Evolutionary conservation across 2,329 filamentous ascomycete species (phyloP).

Genomic region (Sclerotinia spermophila): DNA sequence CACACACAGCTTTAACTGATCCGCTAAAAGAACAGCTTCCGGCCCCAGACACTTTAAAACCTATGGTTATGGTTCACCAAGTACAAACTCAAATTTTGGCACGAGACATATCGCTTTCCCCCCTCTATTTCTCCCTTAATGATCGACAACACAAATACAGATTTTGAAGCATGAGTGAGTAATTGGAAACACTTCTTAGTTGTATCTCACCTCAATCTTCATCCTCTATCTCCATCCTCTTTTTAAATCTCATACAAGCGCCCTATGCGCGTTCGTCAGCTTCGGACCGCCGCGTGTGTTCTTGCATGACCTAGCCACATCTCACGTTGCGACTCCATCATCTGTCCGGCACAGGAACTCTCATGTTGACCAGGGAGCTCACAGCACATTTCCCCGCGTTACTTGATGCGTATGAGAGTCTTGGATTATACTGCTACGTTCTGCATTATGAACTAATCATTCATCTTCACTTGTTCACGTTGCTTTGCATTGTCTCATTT

Average conservation of each 20-base stretch:
- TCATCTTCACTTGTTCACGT: neutral
- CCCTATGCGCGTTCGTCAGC: conserved; percentile 16
- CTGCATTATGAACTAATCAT: conserved; percentile 11
- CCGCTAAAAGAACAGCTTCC: conserved; percentile 14
- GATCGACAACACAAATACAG: neutral
- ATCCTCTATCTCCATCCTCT: neutral
- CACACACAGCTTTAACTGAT: conserved; percentile 2
- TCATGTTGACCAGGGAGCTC: conserved; percentile 9
- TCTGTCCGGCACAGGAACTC: conserved; percentile 14
- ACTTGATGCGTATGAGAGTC: conserved; percentile 12
- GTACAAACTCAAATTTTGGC: neutral
- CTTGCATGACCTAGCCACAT: conserved; percentile 17
- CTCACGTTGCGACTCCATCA: conserved; percentile 18
- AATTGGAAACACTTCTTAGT: neutral
- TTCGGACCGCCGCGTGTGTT: conserved; percentile 11
- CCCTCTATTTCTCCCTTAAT: neutral
- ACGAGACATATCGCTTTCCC: neutral
- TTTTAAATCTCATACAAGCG: conserved; percentile 10
- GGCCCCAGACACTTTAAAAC: conserved; percentile 2
- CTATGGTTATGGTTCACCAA: neutral
- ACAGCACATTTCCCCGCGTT: conserved; percentile 17
- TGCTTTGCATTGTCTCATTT: conserved; percentile 3
- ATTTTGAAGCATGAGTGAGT: conserved; percentile 3
- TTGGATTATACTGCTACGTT: conserved; percentile 5
- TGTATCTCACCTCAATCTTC: neutral